These are phyloP conservation scores for Astrocystis sublimbata DNA, from an alignment of 495 filamentous ascomycete species.

Conservation along the genomic window DNA sequence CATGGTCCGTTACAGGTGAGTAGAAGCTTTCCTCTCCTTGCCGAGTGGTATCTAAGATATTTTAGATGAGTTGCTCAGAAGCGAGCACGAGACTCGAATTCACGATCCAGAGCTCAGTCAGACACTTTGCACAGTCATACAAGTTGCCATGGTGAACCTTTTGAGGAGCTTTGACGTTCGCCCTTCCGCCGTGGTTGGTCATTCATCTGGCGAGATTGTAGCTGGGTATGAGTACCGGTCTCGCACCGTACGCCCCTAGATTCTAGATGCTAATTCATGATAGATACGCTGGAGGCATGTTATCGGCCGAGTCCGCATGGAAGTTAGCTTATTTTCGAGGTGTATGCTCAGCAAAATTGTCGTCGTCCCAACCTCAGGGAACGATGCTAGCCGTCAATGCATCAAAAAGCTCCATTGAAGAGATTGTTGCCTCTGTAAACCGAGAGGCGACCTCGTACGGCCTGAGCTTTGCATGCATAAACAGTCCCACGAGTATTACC, in stretches of 20 bases:
- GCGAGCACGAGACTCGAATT: conserved; percentile 20
- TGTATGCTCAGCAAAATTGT: conserved; percentile 10
- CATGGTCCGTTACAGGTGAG: conserved; percentile 31
- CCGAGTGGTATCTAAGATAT: not conserved
- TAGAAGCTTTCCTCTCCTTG: not conserved
- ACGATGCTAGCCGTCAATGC: conserved; percentile 49
- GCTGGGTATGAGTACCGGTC: conserved; percentile 32
- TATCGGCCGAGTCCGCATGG: conserved; percentile 45
- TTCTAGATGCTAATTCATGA: conserved; percentile 20
- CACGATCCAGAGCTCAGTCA: conserved; percentile 40
- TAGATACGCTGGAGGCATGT: conserved; percentile 35
- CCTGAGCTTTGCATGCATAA: conserved; percentile 45
- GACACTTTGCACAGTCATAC: conserved; percentile 47
- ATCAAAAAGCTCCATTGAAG: conserved; percentile 18
- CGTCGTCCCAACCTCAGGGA: conserved; percentile 19
- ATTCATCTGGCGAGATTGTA: conserved; percentile 63
- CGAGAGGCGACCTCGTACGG: not conserved
- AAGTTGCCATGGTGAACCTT: conserved; percentile 54
- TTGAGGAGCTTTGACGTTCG: conserved; percentile 48
- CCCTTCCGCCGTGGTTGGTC: conserved; percentile 53
- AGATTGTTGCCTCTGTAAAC: not conserved
- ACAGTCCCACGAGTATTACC: conserved; percentile 46
- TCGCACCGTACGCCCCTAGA: not conserved
- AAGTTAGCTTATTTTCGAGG: conserved; percentile 44
- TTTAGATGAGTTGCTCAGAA: conserved; percentile 16